A percentile compares a stretch with the other conserved stretches of the same genome.
Evolutionary conservation across 345 rosid genomes (phyloP).

Genomic region (Eucalyptus polyanthemos): DNA sequence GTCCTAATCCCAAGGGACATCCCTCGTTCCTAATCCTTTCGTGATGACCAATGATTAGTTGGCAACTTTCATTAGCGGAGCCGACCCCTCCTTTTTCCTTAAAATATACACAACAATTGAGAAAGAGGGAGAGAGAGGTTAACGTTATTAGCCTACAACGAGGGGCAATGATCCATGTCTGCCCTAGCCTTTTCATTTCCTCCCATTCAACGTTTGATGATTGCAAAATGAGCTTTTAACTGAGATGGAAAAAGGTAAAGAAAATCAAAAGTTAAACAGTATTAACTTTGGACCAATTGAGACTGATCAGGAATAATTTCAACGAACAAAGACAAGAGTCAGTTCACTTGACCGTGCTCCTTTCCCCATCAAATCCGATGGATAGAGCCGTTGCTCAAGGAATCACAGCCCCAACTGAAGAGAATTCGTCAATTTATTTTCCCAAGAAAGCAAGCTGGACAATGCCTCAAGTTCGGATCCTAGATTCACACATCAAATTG

Average conservation of each 20-base stretch:
- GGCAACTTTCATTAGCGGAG: not conserved
- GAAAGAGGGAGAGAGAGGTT: not conserved
- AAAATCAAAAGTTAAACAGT: not conserved
- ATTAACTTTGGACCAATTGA: not conserved
- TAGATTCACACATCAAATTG: not conserved
- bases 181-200: conserved; percentile 11
- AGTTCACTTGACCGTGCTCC: not conserved
- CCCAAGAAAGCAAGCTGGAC: not conserved
- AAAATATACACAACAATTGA: not conserved
- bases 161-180: conserved; percentile 34
- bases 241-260: not conserved
- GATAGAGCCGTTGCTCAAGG: not conserved
- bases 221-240: conserved; percentile 11
- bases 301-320: not conserved
- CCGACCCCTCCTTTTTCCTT: not conserved
- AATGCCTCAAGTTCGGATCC: not conserved
- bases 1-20: not conserved
- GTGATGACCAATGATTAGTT: not conserved
- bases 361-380: not conserved
- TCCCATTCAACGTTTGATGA: conserved; percentile 27
- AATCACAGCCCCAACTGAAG: not conserved
- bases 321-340: not conserved
- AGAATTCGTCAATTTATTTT: not conserved
- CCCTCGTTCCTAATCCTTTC: not conserved
- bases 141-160: conserved; percentile 12